Percentiles rank a stretch among this genome's conserved stretches.
These are phyloP conservation scores for Salix purpurea DNA, from an alignment of 345 rosid species.

Conservation along the genomic window DNA sequence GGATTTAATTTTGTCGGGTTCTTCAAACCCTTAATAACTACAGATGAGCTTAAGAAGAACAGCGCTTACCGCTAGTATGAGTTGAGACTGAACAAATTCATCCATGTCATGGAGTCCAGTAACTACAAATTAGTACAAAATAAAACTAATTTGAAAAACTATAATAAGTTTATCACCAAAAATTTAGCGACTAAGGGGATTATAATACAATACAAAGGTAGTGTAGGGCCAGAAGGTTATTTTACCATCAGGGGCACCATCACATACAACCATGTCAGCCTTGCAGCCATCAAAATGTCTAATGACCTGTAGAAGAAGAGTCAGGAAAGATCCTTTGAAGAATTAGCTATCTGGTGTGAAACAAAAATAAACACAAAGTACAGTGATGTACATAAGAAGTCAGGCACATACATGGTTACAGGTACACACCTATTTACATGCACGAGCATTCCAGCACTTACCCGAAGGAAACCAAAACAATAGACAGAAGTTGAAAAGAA, in stretches of 20 bases:
- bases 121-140: conserved; percentile 46
- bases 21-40: not conserved
- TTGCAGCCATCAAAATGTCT: conserved; percentile 94
- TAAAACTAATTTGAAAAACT: conserved; percentile 10
- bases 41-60: not conserved
- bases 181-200: no score
- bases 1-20: no score
- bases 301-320: conserved; percentile 52
- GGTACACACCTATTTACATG: not conserved
- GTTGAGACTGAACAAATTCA: conserved; percentile 96
- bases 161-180: not conserved
- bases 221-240: not conserved
- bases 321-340: not conserved
- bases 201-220: no score
- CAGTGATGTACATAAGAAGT: not conserved
- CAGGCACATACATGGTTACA: no score
- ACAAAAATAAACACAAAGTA: not conserved
- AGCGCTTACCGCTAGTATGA: conserved; percentile 78
- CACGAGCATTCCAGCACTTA: not conserved
- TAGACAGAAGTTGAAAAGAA: not conserved
- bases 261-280: conserved; percentile 97
- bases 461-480: not conserved
- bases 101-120: conserved; percentile 99
- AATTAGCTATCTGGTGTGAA: not conserved
- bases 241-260: conserved; percentile 97